Evolutionary conservation across 257 asterid species (phyloP).

Genomic region (Fraxinus anomala): DNA sequence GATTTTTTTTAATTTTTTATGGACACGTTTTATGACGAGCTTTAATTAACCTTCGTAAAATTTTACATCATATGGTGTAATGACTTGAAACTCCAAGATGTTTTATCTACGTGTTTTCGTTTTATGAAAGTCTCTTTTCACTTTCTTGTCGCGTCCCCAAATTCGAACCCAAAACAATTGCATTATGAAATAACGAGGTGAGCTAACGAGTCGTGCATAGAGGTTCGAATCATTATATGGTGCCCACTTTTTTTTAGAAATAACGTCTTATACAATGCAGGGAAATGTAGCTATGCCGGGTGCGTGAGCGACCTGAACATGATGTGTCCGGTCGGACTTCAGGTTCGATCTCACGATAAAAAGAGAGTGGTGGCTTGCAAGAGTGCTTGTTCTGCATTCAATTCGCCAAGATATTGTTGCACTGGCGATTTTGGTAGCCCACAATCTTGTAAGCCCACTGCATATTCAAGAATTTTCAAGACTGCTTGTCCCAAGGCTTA

Average conservation of each 20-base stretch:
- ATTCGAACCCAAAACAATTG: no score
- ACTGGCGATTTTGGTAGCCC: slow-evolving; percentile 85
- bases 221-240: neutral
- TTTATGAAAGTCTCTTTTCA: no score
- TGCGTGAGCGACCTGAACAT: slow-evolving; percentile 83
- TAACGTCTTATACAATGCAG: slow-evolving; percentile 32
- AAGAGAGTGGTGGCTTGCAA: slow-evolving; percentile 80
- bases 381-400: slow-evolving; percentile 91
- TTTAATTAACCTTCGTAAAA: no score
- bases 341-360: slow-evolving; percentile 77
- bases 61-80: no score
- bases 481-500: slow-evolving; percentile 92
- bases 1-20: no score
- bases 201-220: no score
- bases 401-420: slow-evolving; percentile 88
- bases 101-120: no score
- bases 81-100: no score
- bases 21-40: no score
- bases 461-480: slow-evolving; percentile 85
- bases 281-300: slow-evolving; percentile 85
- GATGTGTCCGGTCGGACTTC: slow-evolving; percentile 98
- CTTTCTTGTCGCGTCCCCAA: no score
- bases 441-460: slow-evolving; percentile 90
- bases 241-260: neutral
- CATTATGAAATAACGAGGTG: no score